Base-by-base conservation (phyloP, 768 basidiomycete genomes). In the Rhodotorula kratochvilovae region DNA sequence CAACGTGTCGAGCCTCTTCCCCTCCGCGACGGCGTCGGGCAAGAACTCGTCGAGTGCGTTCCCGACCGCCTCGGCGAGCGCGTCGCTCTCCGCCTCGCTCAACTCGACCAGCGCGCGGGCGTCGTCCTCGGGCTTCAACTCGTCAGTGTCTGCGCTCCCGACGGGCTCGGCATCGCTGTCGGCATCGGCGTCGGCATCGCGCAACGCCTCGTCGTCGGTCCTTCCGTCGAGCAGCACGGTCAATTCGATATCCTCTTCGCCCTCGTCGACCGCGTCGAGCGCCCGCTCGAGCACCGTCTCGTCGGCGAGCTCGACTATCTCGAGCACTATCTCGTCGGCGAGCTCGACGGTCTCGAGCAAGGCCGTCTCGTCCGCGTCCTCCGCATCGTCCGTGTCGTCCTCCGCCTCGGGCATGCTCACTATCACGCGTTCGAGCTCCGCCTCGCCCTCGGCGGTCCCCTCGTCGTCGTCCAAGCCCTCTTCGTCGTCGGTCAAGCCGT, bases 381-480 rank as follows among this genome's bases (percentile, higher is more conserved):
- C n/a, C n/a, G n/a, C n/a, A n/a, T n/a, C n/a, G n/a, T n/a, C n/a
- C n/a, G n/a, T n/a, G n/a, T n/a, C n/a, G n/a, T n/a, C n/a, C n/a
- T n/a, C n/a, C n/a, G 39, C 39, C 8, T 57, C 67, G 33, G 35
- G 43, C 54, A 53, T 54, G 55, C 43, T 60, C 15, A 65, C 70
- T 27, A 36, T 60, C 19, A 50, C 57, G 19, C 45, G 53, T 17
- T 31, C 56, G 0, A 66, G 64, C 0, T 67, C 66, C 8, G 48
- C 42, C 7, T 23, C 58, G 27, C 21, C n/a, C 25, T 45, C 51
- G n/a, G 25, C 51, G 4, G 10, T 43, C 10, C 4, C 66, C 8
- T 59, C 66, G 35, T 43, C 65, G 29, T n/a, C 53, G 33, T 1
- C 21, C 11, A 27, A 6, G 1, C 48, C 48, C 1, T 50, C 48